A percentile compares a stretch with the other conserved stretches of the same genome.
Conservation (phyloP, 208 protist species). For the Trypanosoma avium region DNA sequence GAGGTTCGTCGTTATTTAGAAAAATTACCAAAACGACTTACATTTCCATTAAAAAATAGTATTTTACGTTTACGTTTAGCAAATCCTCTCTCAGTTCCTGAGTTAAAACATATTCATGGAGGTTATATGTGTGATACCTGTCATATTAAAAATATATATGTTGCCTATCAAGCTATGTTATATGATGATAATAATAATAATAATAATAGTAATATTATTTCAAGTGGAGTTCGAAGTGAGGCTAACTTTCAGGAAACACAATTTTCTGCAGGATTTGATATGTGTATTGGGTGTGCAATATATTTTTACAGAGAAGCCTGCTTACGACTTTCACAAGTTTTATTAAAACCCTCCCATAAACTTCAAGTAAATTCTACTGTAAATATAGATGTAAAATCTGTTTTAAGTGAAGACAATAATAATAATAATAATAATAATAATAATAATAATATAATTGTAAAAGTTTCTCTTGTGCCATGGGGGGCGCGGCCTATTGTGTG, state of each 20-base stretch:
- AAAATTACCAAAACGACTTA: slow-evolving; percentile 34
- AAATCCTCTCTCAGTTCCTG: slow-evolving; percentile 54
- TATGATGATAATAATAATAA: slow-evolving; percentile 37
- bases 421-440: too few species aligned
- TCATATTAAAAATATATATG: slow-evolving; percentile 30
- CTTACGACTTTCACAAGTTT: slow-evolving; percentile 16
- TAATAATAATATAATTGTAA: slow-evolving; percentile 24
- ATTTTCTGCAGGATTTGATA: slow-evolving; percentile 53
- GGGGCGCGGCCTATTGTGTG: slow-evolving; percentile 54
- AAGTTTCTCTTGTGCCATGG: slow-evolving; percentile 41
- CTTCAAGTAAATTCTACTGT: slow-evolving; percentile 38
- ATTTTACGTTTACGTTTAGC: slow-evolving; percentile 45
- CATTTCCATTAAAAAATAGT: slow-evolving; percentile 42
- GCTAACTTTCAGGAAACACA: slow-evolving; percentile 31
- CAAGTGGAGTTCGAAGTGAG: slow-evolving; percentile 38
- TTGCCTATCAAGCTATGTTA: slow-evolving; percentile 59
- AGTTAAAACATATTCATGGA: slow-evolving; percentile 28
- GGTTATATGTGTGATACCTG: slow-evolving; percentile 66
- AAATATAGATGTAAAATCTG: slow-evolving; percentile 30
- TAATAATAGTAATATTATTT: too few species aligned
- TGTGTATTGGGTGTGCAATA: slow-evolving; percentile 64
- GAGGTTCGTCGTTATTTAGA: slow-evolving; percentile 29
- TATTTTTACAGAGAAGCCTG: slow-evolving; percentile 46
- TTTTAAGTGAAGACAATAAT: slow-evolving; percentile 20
- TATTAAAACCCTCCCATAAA: slow-evolving; percentile 22